Evolutionary conservation across 2,329 filamentous ascomycete species (phyloP).

Genomic region (Acephala macrosclerotiorum): DNA sequence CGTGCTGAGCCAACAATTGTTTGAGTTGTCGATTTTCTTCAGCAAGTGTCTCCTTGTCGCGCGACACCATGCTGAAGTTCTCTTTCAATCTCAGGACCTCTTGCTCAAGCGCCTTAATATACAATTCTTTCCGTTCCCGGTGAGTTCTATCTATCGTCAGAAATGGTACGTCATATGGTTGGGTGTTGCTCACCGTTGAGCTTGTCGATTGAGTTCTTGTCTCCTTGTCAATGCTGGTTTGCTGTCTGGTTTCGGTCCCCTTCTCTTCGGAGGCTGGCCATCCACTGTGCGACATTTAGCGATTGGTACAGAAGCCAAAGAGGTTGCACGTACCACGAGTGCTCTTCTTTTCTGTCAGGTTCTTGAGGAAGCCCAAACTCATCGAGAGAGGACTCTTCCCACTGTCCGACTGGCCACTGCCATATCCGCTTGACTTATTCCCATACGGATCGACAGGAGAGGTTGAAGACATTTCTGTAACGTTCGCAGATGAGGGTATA

Average conservation of each 20-base stretch:
- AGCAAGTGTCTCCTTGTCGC: conserved; percentile 77
- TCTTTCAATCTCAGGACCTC: conserved; percentile 91
- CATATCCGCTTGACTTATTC: conserved; percentile 41
- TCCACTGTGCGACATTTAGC: conserved; percentile 56
- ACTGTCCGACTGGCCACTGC: conserved; percentile 42
- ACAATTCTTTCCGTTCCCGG: conserved; percentile 94
- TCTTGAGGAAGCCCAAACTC: conserved; percentile 71
- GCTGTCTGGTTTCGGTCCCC: conserved; percentile 95
- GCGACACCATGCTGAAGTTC: conserved; percentile 74
- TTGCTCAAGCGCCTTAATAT: conserved; percentile 92
- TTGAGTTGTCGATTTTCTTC: conserved; percentile 83
- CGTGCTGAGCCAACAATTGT: conserved; percentile 60
- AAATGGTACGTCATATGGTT: no score
- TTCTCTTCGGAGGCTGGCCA: conserved; percentile 84
- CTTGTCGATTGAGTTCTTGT: conserved; percentile 94
- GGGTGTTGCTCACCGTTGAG: conserved; percentile 77
- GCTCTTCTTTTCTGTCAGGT: conserved; percentile 74
- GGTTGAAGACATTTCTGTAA: conserved; percentile 36
- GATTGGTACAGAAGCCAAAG: background rate
- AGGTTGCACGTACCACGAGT: conserved; percentile 67
- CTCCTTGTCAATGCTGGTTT: conserved; percentile 91
- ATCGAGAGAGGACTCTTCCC: conserved; percentile 47
- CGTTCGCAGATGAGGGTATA: conserved; percentile 19
- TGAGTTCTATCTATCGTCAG: conserved; percentile 74
- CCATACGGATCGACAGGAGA: conserved; percentile 41